Base-by-base conservation (phyloP, 345 rosid species). In the Hibiscus tridactylites region DNA sequence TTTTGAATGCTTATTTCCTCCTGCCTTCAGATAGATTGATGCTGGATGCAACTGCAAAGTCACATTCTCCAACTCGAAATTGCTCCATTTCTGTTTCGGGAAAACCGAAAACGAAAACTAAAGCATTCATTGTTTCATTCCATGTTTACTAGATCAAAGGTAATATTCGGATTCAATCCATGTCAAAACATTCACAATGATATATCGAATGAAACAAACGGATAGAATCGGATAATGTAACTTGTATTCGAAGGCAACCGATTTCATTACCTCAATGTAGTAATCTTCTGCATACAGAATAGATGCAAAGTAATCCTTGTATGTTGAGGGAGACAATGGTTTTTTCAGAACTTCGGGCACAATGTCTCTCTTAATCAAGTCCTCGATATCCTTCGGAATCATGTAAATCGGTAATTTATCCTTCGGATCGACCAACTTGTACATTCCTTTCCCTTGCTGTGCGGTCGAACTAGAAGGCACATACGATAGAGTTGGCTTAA, bases 231-330 rank as follows among this genome's bases (percentile, higher is more conserved):
- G 42, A 37, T 6, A 6, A 37, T 37, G 6, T 37, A 37, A 37
- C 42, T 37, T 37, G 9, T 8, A 37, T 6, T 37, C 42, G 2
- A 37, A 37, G 42, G 6, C 42, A 37, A 37, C 42, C 11, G 46
- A 42, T 42, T 42, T 9, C 46, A 42, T 56, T 56, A 77, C 83
- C 83, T 80, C 79, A 17, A 70, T 42, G 47, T 83, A 81, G 76
- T 46, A 68, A 65, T 83, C 86, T 71, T 83, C 86, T 0, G 84
- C 79, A 80, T 80, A 72, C 5, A 83, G 76, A 62, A 83, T 77
- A 49, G 82, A 76, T 24, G 79, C 68, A 67, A 80, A 83, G 56
- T 68, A 68, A 21, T 76, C 77, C 60, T 42, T 73, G 68, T 83
- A 83, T 1, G 78, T 70, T 21, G 78, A 61, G 2, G 64, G 50